Conservation (phyloP, 2,329 filamentous ascomycete genomes). For the Mycocentrospora acerina region DNA sequence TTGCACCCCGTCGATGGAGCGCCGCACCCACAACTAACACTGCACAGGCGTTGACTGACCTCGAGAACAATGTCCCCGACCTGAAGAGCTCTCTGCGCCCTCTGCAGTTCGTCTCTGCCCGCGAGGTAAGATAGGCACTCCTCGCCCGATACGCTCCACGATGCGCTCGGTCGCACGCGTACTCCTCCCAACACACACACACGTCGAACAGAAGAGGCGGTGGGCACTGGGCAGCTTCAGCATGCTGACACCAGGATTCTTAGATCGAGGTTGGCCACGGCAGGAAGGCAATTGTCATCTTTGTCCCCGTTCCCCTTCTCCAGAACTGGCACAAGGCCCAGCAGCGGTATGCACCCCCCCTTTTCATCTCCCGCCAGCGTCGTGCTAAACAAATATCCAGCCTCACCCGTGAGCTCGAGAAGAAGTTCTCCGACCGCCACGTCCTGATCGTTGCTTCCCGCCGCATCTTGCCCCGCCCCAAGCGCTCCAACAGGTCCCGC, state of each 20-base stretch:
- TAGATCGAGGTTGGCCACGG: slow-evolving; percentile 99
- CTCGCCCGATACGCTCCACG: slow-evolving; percentile 23
- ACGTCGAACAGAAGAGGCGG: slow-evolving; percentile 52
- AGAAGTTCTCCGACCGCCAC: slow-evolving; percentile 99
- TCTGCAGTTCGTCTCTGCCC: slow-evolving; percentile 97
- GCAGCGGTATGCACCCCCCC: slow-evolving; percentile 79
- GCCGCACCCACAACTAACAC: slow-evolving; percentile 18
- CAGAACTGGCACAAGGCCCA: slow-evolving; percentile 99
- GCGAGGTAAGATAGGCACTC: slow-evolving; percentile 79
- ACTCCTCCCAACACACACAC: too few species aligned
- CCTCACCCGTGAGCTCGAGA: slow-evolving; percentile 99
- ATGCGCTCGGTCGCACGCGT: slow-evolving; percentile 30
- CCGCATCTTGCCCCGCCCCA: slow-evolving; percentile 97
- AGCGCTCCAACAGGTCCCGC: slow-evolving; percentile 95
- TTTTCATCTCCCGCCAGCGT: neutral
- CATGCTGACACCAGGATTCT: slow-evolving; percentile 58
- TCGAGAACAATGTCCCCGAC: slow-evolving; percentile 99
- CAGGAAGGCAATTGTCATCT: slow-evolving; percentile 99
- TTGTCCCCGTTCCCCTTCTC: slow-evolving; percentile 99
- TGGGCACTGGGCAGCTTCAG: slow-evolving; percentile 58
- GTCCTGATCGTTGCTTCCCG: slow-evolving; percentile 98
- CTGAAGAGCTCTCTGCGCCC: slow-evolving; percentile 94
- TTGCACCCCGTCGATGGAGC: slow-evolving; percentile 9
- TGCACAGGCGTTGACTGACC: slow-evolving; percentile 77
- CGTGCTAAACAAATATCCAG: slow-evolving; percentile 50